These are phyloP conservation scores for Sherardia arvensis DNA, from an alignment of 257 asterid genomes.

Conservation along the genomic window DNA sequence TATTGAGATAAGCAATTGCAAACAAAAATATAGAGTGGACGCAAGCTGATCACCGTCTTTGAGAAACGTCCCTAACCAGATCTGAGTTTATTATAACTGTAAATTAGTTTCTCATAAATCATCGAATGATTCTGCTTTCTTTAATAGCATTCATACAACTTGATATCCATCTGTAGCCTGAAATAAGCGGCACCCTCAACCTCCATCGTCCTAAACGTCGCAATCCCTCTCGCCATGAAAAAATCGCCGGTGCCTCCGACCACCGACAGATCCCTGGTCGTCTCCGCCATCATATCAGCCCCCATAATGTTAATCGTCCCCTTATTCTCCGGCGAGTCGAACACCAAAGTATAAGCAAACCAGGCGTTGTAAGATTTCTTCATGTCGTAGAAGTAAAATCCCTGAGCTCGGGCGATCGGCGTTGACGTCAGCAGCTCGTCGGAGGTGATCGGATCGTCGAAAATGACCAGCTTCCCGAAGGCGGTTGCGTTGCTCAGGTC, in stretches of 20 bases:
- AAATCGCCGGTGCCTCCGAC: constrained; percentile 67
- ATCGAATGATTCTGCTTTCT: not conserved
- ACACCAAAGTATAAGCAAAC: constrained; percentile 54
- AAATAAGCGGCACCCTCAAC: constrained; percentile 38
- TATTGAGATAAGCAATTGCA: no score
- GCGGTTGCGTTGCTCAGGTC: constrained; percentile 15
- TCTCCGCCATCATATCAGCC: constrained; percentile 33
- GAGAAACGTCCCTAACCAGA: no score
- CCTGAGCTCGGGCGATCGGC: constrained; percentile 44
- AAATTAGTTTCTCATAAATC: no score
- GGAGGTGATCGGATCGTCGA: constrained; percentile 49
- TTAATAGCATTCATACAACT: constrained; percentile 49
- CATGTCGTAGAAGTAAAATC: constrained; percentile 52
- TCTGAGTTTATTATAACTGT: no score
- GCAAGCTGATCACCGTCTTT: no score
- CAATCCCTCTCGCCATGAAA: constrained; percentile 59
- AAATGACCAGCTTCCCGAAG: constrained; percentile 42
- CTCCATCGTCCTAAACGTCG: constrained; percentile 34
- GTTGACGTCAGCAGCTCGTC: constrained; percentile 35
- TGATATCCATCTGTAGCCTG: constrained; percentile 61
- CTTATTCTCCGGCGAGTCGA: constrained; percentile 37
- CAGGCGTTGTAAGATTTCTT: constrained; percentile 35
- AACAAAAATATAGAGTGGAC: no score
- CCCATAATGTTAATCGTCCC: constrained; percentile 57
- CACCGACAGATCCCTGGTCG: constrained; percentile 43